phyloP scores from a whole-genome alignment of 495 filamentous ascomycete species.

The Penicillium ochrochloron region DNA sequence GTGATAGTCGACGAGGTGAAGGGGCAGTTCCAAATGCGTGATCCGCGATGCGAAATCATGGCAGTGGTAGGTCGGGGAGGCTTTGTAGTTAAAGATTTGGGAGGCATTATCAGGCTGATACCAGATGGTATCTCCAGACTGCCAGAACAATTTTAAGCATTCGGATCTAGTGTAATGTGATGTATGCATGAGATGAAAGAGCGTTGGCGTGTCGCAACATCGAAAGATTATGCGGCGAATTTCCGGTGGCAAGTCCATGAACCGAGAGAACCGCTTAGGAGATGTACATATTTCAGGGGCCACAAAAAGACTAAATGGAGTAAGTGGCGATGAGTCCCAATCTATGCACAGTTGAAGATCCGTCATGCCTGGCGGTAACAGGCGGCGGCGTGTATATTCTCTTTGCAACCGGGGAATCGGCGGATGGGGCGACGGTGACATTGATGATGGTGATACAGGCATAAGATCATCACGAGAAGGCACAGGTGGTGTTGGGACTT shows the following conservation, averaged over 20 bases:
- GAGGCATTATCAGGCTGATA: background rate
- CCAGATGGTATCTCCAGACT: background rate
- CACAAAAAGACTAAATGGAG: background rate
- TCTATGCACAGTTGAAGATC: background rate
- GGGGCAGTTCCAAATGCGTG: background rate
- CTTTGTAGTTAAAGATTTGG: background rate
- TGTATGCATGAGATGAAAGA: slow-evolving; percentile 3
- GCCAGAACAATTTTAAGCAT: background rate
- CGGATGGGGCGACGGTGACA: background rate
- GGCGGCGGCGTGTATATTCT: background rate
- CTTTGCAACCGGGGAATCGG: background rate
- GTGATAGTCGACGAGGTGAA: background rate
- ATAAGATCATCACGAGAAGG: background rate
- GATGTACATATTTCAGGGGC: background rate
- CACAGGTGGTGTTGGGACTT: background rate
- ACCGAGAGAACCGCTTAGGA: background rate
- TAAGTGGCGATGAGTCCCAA: background rate
- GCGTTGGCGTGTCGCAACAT: background rate
- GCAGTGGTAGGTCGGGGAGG: background rate
- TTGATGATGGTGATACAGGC: background rate
- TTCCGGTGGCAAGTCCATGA: slow-evolving; percentile 7
- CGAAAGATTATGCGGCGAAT: background rate
- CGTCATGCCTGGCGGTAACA: background rate
- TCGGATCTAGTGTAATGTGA: background rate
- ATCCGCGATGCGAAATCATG: background rate